Evolutionary conservation across 176 grass and related monocot genomes (phyloP), one percentile per base, ranked within the genome.

Genomic region (Raddia guianensis): DNA sequence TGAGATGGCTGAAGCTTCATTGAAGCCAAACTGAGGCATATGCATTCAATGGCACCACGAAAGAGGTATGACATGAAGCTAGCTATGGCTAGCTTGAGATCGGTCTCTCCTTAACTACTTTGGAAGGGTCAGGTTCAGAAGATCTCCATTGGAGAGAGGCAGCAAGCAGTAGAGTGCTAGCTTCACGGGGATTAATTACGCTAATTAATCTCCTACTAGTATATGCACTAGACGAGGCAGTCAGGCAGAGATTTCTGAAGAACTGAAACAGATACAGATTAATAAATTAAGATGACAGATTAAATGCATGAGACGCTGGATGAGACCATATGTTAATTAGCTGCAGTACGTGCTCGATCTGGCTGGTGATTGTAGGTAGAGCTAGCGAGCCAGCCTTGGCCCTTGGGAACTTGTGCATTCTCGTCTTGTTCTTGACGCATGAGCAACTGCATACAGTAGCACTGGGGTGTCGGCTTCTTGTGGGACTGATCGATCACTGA

Each of bases 31-130:
- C 47, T 49, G 20, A 50, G 63, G 47, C 27, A 44, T 6, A 76
- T 63, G 73, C 85, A 87, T 72, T 87, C n/a, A 87, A 83, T 87
- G 73, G 66, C 48, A 78, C 79, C 79, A 87, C 86, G 73, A 78
- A 87, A 83, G 47, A 57, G 57, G 86, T 77, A 87, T 83, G 86
- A 72, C 56, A 68, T 56, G 6, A 50, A 68, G 53, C 9, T 69
- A 11, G 66, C 56, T 33, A 21, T 70, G 6, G 42, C 57, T 33
- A 21, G 9, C 15, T 56, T 5, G 53, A 32, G 7, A 59, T 63
- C 16, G 7, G 21, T 63, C 16, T 61, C 58, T 73, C 37, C 37
- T 40, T 40, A 40, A 40, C 63, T 63, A 82, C 46, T 52, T 44
- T 54, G 18, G 27, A 72, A 68, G 79, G 56, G 27, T 34, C 47